Percentiles rank a stretch among this genome's conserved stretches.
phyloP scores from a whole-genome alignment of 163 green algal species.

The Chloromonas sp. region DNA sequence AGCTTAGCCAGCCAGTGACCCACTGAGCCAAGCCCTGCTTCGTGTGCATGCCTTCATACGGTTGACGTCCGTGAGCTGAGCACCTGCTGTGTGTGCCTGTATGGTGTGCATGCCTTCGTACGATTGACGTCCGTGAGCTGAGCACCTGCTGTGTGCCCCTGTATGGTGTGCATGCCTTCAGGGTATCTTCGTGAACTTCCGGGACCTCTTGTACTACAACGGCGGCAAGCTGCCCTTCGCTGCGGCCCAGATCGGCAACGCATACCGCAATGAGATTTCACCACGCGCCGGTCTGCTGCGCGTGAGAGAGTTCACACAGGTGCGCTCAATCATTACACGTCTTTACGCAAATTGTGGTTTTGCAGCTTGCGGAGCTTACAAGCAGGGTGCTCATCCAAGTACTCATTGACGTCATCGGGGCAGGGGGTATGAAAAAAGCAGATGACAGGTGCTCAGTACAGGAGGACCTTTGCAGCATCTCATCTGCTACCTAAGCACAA shows the following conservation, averaged over 20 bases:
- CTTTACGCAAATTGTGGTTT: too few relatives aligned
- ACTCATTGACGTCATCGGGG: too few relatives aligned
- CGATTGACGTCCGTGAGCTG: too few relatives aligned
- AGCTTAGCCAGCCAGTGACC: too few relatives aligned
- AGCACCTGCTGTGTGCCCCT: slow-evolving; percentile 4
- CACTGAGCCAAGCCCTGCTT: too few relatives aligned
- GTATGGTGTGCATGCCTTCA: slow-evolving; percentile 31
- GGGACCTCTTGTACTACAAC: slow-evolving; percentile 97
- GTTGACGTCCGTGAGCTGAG: too few relatives aligned
- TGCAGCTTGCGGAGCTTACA: too few relatives aligned
- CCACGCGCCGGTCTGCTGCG: slow-evolving; percentile 87
- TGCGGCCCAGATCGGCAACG: slow-evolving; percentile 92
- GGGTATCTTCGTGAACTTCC: slow-evolving; percentile 99
- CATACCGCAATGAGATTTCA: slow-evolving; percentile 96
- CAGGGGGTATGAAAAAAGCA: too few relatives aligned
- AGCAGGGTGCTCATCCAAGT: too few relatives aligned
- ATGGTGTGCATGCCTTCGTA: slow-evolving; percentile 28
- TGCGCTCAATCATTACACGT: neutral
- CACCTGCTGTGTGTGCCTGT: slow-evolving; percentile 6
- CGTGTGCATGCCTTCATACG: slow-evolving; percentile 28
- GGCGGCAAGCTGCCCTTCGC: slow-evolving; percentile 96
- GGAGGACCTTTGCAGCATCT: too few relatives aligned
- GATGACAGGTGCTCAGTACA: too few relatives aligned
- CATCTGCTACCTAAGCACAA: too few relatives aligned
- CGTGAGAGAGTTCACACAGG: slow-evolving; percentile 96